Conservation (phyloP, 305 asterid genomes). For the Fraxinus albicans region DNA sequence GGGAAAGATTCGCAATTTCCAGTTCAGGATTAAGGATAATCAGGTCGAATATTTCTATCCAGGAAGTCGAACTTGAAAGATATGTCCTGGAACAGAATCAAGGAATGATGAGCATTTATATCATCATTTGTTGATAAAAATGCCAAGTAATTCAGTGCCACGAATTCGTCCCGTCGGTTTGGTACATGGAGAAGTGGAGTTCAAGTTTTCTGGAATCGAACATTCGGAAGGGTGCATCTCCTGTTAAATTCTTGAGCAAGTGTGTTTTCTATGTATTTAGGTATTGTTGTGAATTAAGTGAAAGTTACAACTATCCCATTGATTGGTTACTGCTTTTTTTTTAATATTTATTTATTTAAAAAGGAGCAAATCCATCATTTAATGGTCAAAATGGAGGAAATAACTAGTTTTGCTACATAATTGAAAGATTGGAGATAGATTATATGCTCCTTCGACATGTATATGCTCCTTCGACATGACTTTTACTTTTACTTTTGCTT, state of each 20-base stretch:
- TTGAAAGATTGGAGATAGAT: not conserved
- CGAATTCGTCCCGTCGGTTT: not conserved
- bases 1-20: constrained; percentile 58
- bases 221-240: not conserved
- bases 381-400: not conserved
- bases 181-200: not conserved
- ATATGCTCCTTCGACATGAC: too few relatives aligned
- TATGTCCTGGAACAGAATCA: not conserved
- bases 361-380: not conserved
- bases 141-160: not conserved
- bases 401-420: not conserved
- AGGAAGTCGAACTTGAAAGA: constrained; percentile 56
- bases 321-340: not conserved
- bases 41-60: constrained; percentile 74
- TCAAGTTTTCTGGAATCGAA: not conserved
- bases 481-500: too few relatives aligned
- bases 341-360: not conserved
- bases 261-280: not conserved
- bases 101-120: not conserved
- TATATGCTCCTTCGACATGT: too few relatives aligned
- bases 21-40: constrained; percentile 75
- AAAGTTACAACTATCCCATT: not conserved
- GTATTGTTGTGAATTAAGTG: not conserved
- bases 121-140: not conserved
- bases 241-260: not conserved